phyloP scores from a whole-genome alignment of 1,284 basidiomycete species.

The Thecaphora thlaspeos region DNA sequence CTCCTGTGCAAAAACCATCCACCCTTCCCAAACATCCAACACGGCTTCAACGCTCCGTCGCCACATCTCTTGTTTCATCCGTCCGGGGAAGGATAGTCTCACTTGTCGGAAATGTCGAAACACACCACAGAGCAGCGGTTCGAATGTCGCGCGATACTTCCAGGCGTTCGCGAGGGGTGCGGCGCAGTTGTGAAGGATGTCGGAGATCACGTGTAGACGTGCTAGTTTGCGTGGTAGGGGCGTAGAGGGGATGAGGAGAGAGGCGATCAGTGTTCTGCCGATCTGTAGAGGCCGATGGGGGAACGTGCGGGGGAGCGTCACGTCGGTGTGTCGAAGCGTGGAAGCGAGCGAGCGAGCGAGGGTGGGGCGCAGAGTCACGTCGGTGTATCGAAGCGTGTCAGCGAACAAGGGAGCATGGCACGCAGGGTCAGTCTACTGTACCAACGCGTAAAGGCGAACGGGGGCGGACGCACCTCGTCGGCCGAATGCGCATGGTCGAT shows the following conservation, averaged over 20 bases:
- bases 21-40: constrained; percentile 91
- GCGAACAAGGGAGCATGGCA: no score
- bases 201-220: constrained; percentile 88
- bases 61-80: constrained; percentile 44
- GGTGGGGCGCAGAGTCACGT: no score
- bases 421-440: no score
- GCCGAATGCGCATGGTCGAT: constrained; percentile 78
- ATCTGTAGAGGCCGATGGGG: constrained; percentile 8
- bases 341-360: not conserved
- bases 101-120: constrained; percentile 47
- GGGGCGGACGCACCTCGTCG: no score
- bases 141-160: constrained; percentile 34
- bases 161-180: constrained; percentile 73
- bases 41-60: constrained; percentile 81
- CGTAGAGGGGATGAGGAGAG: constrained; percentile 69
- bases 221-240: constrained; percentile 94
- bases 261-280: constrained; percentile 27
- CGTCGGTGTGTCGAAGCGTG: not conserved
- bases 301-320: not conserved
- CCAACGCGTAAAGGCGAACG: no score
- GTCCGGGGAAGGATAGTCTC: constrained; percentile 24
- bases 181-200: constrained; percentile 95
- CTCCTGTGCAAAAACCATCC: constrained; percentile 71
- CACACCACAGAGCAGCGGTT: constrained; percentile 26
- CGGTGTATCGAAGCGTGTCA: no score